Conservation (phyloP, 805 yeast species). For the Ogataea glucozyma region DNA sequence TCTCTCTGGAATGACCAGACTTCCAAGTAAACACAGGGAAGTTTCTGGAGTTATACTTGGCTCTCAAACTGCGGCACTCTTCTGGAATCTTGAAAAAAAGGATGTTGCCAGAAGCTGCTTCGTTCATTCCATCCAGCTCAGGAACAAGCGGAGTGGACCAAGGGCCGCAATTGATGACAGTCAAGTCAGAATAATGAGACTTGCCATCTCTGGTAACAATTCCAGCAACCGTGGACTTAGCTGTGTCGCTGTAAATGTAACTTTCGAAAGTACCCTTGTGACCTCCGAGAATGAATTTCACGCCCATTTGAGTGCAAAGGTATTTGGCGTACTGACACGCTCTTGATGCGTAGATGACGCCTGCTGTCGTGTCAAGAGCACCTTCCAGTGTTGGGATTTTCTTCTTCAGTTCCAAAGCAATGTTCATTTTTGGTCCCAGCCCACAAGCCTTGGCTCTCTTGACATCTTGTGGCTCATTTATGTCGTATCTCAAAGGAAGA, state of each 20-base stretch:
- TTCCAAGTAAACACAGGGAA: constrained; percentile 41
- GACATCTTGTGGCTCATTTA: constrained; percentile 32
- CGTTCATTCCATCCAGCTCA: constrained; percentile 38
- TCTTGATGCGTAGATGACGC: constrained; percentile 38
- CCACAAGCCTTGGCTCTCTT: constrained; percentile 36
- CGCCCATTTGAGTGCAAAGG: constrained; percentile 33
- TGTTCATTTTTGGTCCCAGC: constrained; percentile 27
- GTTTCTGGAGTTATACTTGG: constrained; percentile 35
- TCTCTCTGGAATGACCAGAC: constrained; percentile 34
- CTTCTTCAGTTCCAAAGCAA: constrained; percentile 20
- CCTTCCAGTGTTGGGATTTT: constrained; percentile 23
- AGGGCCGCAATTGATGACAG: constrained; percentile 34
- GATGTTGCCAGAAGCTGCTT: constrained; percentile 41
- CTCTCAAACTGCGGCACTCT: constrained; percentile 34
- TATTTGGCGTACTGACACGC: constrained; percentile 35
- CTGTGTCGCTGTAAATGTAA: constrained; percentile 20
- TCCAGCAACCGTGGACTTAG: constrained; percentile 30
- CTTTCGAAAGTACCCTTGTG: constrained; percentile 31
- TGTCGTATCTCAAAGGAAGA: constrained; percentile 32
- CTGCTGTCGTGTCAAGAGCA: constrained; percentile 35
- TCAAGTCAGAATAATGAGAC: constrained; percentile 27
- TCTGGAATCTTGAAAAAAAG: constrained; percentile 38
- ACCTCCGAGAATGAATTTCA: constrained; percentile 36
- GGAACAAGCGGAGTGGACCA: constrained; percentile 36
- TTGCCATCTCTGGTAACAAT: constrained; percentile 31